phyloP scores from a whole-genome alignment of 1,139 yeast species.

The Magnusiomyces tetraspermus region DNA sequence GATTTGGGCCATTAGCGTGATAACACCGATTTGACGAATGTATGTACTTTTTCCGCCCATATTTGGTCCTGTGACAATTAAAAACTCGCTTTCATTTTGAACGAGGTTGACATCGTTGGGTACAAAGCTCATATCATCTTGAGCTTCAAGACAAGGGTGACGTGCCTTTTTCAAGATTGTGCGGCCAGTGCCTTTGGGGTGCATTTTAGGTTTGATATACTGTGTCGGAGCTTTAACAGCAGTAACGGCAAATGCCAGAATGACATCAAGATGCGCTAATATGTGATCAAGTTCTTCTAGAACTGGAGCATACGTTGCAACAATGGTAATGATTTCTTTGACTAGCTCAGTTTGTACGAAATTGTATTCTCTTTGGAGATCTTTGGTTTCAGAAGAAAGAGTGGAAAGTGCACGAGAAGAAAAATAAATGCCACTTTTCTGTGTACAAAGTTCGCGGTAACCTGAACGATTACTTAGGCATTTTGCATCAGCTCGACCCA shows the following conservation, averaged over 20 bases:
- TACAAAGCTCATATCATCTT: constrained; percentile 78
- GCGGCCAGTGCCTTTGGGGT: constrained; percentile 44
- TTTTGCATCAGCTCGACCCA: constrained; percentile 81
- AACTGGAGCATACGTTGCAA: constrained; percentile 72
- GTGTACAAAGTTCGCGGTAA: constrained; percentile 76
- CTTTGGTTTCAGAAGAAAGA: constrained; percentile 51
- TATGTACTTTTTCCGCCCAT: constrained; percentile 98
- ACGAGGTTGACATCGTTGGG: constrained; percentile 67
- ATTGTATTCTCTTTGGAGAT: constrained; percentile 58
- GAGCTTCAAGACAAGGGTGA: constrained; percentile 90
- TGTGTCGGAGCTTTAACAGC: constrained; percentile 78
- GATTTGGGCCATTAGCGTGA: constrained; percentile 80
- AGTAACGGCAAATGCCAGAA: constrained; percentile 76
- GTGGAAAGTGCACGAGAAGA: constrained; percentile 57
- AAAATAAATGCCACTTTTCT: constrained; percentile 89
- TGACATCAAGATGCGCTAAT: constrained; percentile 71
- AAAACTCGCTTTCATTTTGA: constrained; percentile 50
- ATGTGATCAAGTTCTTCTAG: constrained; percentile 55
- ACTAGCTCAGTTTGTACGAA: constrained; percentile 68
- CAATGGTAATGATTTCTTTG: constrained; percentile 68
- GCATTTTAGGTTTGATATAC: constrained; percentile 61
- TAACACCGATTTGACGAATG: constrained; percentile 84
- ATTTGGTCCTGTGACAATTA: constrained; percentile 91
- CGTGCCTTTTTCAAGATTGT: constrained; percentile 62
- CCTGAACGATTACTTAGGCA: constrained; percentile 54